These are phyloP conservation scores for Hypoxylon lienhwacheense DNA, from an alignment of 495 filamentous ascomycete species.

Conservation along the genomic window DNA sequence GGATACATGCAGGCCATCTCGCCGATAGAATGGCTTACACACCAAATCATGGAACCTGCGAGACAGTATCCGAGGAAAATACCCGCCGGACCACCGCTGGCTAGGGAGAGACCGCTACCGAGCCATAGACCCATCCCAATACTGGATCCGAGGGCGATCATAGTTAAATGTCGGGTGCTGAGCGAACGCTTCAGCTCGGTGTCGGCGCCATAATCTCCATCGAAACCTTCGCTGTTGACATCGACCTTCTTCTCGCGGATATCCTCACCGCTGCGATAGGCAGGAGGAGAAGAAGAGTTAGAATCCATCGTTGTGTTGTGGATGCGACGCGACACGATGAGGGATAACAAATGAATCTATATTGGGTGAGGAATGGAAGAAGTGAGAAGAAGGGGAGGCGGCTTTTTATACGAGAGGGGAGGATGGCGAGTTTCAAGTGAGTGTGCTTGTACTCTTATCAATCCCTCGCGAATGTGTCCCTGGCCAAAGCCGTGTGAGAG, in stretches of 20 bases:
- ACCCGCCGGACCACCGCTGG: constrained; percentile 59
- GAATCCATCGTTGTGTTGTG: neutral
- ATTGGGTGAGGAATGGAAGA: neutral
- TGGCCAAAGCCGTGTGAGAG: neutral
- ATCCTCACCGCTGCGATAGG: constrained; percentile 1
- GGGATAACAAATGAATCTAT: neutral
- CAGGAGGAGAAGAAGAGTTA: neutral
- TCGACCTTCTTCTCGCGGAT: constrained; percentile 6
- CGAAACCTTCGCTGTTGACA: neutral
- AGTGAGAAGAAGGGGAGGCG: neutral
- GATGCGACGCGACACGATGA: neutral
- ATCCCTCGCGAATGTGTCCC: neutral
- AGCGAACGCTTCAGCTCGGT: constrained; percentile 28
- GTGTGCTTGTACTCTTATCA: neutral
- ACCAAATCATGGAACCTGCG: constrained; percentile 60
- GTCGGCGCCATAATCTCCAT: constrained; percentile 25
- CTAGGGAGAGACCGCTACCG: constrained; percentile 59
- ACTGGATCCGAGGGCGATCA: constrained; percentile 64
- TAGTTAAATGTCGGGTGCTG: constrained; percentile 56
- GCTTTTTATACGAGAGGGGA: too few species aligned
- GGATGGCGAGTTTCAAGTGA: neutral
- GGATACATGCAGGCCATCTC: constrained; percentile 68
- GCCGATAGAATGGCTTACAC: constrained; percentile 50
- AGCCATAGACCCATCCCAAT: constrained; percentile 69
- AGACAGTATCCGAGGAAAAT: constrained; percentile 63